A percentile compares a stretch with the other conserved stretches of the same genome.
Evolutionary conservation across 305 asterid genomes (phyloP).

Genomic region (Solanum aculeatissimum): DNA sequence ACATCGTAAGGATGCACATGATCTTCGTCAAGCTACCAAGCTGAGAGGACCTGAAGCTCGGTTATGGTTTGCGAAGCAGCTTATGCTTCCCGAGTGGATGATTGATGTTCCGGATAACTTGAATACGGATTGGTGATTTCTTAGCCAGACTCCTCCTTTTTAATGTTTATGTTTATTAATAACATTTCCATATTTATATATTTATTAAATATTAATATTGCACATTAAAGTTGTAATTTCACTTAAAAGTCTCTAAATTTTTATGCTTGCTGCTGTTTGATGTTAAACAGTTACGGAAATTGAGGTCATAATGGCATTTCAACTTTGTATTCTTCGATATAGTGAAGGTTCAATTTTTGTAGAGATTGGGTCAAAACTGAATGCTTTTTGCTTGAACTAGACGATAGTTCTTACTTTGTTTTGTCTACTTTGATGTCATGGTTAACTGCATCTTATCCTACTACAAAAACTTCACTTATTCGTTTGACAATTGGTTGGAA

Average conservation of each 20-base stretch:
- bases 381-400: neutral
- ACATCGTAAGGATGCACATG: constrained; percentile 11
- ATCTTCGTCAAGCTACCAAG: constrained; percentile 59
- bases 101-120: constrained; percentile 78
- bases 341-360: neutral
- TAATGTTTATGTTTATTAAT: neutral
- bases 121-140: constrained; percentile 47
- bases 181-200: neutral
- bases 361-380: neutral
- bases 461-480: neutral
- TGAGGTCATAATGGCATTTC: neutral
- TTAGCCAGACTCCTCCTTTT: neutral
- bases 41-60: constrained; percentile 75
- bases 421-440: neutral
- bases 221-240: neutral
- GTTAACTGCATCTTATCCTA: neutral
- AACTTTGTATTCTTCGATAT: neutral
- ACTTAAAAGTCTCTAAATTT: neutral
- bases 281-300: neutral
- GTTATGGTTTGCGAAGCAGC: constrained; percentile 86
- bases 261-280: neutral
- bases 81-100: constrained; percentile 97
- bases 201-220: neutral
- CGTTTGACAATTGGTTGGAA: neutral
- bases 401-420: neutral